Percentiles rank a stretch among this genome's conserved stretches.
These are phyloP conservation scores for Fusarium illudens DNA, from an alignment of 2,329 filamentous ascomycete genomes.

Conservation along the genomic window DNA sequence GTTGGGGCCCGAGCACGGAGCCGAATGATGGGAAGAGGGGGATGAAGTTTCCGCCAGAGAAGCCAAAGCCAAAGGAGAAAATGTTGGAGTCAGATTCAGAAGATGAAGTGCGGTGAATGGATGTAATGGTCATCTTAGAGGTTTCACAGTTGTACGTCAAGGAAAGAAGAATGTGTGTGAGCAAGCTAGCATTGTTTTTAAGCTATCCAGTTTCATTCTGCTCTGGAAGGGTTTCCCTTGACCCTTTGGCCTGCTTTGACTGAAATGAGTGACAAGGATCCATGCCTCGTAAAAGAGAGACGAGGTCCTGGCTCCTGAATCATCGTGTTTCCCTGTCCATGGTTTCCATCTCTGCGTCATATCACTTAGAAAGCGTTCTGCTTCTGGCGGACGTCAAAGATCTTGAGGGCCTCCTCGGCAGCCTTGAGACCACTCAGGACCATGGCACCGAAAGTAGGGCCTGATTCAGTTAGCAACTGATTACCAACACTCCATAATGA, in stretches of 20 bases:
- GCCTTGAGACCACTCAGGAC: conserved; percentile 87
- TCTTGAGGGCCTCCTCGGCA: conserved; percentile 81
- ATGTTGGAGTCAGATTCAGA: too few species aligned
- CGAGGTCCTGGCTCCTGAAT: not conserved
- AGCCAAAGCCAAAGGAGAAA: not conserved
- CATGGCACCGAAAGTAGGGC: conserved; percentile 90
- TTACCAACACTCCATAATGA: not conserved
- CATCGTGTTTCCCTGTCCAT: not conserved
- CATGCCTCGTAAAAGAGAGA: conserved; percentile 29
- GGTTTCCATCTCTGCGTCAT: not conserved
- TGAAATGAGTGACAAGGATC: conserved; percentile 26
- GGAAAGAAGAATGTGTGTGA: not conserved
- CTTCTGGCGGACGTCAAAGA: conserved; percentile 80
- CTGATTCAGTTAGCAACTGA: conserved; percentile 35
- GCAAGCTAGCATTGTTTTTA: not conserved
- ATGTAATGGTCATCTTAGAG: not conserved
- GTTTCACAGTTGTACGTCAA: not conserved
- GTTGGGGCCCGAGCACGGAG: conserved; percentile 46
- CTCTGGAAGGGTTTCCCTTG: not conserved
- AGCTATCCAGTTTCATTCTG: not conserved
- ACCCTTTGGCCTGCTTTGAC: conserved; percentile 1
- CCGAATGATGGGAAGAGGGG: conserved; percentile 41
- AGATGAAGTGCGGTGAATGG: too few species aligned
- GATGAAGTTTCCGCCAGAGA: conserved; percentile 49
- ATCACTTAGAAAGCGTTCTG: conserved; percentile 70